These are phyloP conservation scores for Arabidopsis arenosa DNA, from an alignment of 345 rosid species.

Conservation along the genomic window DNA sequence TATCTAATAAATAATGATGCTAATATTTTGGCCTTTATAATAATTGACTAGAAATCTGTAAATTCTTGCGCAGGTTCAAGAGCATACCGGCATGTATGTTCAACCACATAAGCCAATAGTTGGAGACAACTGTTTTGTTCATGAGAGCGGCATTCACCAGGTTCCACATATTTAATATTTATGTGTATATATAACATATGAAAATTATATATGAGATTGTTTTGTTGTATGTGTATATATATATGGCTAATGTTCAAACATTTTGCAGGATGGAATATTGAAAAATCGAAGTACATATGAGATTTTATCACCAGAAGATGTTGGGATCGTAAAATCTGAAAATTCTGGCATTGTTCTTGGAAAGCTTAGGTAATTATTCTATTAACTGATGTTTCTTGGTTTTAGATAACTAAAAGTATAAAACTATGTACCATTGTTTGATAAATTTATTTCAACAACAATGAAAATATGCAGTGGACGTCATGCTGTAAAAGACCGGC, in stretches of 20 bases:
- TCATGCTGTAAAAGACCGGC: conserved; percentile 75
- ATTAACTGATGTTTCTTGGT: background rate
- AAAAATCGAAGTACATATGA: conserved; percentile 90
- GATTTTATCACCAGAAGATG: conserved; percentile 82
- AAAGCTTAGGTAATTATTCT: conserved; percentile 63
- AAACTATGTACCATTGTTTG: background rate
- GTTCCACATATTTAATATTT: background rate
- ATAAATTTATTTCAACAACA: background rate
- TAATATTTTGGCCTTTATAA: background rate
- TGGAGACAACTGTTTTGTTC: conserved; percentile 91
- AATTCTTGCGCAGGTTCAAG: conserved; percentile 67
- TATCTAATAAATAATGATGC: background rate
- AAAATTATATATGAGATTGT: background rate
- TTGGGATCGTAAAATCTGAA: conserved; percentile 72
- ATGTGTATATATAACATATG: background rate
- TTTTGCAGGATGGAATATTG: conserved; percentile 84
- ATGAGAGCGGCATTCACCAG: conserved; percentile 87
- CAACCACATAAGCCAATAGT: conserved; percentile 97
- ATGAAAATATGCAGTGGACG: conserved; percentile 67
- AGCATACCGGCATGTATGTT: conserved; percentile 68
- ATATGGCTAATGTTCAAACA: background rate
- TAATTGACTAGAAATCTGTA: background rate
- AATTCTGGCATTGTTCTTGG: conserved; percentile 85
- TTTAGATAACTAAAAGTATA: background rate
- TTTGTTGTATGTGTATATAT: background rate